Evolutionary conservation across 306 rosid genomes (phyloP).

Genomic region (Quercus gilva): DNA sequence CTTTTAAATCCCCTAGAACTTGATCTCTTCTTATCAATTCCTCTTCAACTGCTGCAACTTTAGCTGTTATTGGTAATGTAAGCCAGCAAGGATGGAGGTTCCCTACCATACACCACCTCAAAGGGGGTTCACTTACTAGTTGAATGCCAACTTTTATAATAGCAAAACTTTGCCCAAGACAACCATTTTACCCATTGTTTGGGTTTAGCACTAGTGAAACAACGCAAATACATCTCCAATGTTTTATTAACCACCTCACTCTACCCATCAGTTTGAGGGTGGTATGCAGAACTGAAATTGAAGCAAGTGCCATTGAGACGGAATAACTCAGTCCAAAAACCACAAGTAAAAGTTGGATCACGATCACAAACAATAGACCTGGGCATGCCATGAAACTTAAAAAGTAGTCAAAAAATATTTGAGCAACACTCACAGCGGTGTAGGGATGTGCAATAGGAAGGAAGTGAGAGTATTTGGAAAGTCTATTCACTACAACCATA

Average conservation of each 20-base stretch:
- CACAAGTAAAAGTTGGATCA: neutral
- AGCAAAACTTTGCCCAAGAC: neutral
- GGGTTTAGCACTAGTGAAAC: neutral
- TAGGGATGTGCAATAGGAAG: neutral
- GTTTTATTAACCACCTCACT: neutral
- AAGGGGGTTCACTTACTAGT: neutral
- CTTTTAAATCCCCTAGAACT: too few relatives aligned
- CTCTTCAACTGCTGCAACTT: too few relatives aligned
- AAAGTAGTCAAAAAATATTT: neutral
- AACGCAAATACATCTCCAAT: neutral
- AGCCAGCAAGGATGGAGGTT: neutral
- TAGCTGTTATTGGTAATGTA: too few relatives aligned
- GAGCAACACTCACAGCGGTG: neutral
- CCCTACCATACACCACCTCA: neutral
- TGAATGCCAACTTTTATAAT: neutral
- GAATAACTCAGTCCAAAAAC: neutral
- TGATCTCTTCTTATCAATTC: too few relatives aligned
- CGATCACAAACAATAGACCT: neutral
- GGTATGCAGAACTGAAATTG: neutral
- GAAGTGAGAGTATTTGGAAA: neutral
- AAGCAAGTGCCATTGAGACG: neutral
- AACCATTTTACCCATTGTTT: constrained; percentile 2
- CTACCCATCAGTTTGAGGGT: neutral
- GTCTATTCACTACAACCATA: neutral
- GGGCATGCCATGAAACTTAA: neutral